These are phyloP conservation scores for Tolypocladium pustulatum DNA, from an alignment of 2,329 filamentous ascomycete species.

Conservation along the genomic window DNA sequence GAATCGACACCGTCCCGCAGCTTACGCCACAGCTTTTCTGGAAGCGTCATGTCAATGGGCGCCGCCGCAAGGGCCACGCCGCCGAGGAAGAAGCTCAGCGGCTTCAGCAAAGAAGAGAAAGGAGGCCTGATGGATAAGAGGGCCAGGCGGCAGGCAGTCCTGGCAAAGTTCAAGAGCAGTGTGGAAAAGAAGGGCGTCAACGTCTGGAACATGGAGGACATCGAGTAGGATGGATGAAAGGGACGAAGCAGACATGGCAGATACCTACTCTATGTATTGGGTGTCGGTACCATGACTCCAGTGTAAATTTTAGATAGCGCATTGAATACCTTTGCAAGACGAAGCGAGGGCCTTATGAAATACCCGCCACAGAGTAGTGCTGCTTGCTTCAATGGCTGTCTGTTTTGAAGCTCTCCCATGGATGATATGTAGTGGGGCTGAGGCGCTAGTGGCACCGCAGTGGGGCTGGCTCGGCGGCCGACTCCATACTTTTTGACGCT, in stretches of 20 bases:
- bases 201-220: slow-evolving; percentile 39
- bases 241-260: not conserved
- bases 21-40: slow-evolving; percentile 28
- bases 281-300: not conserved
- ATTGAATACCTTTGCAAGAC: not conserved
- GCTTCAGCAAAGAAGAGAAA: slow-evolving; percentile 51
- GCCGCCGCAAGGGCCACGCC: slow-evolving; percentile 30
- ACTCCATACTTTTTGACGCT: slow-evolving; percentile 1
- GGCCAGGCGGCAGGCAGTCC: slow-evolving; percentile 40
- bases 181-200: slow-evolving; percentile 39
- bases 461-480: not conserved
- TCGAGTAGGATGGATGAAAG: slow-evolving; percentile 24
- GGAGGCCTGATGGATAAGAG: slow-evolving; percentile 41
- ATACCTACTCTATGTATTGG: not conserved
- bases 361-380: too few relatives aligned
- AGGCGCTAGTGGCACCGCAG: not conserved
- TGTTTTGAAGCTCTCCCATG: not conserved
- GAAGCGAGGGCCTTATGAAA: not conserved
- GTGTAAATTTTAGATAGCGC: not conserved
- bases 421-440: not conserved
- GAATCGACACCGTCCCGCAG: slow-evolving; percentile 30
- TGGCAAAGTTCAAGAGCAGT: slow-evolving; percentile 38
- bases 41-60: slow-evolving; percentile 28
- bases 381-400: not conserved
- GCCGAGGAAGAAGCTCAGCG: slow-evolving; percentile 51